These are phyloP conservation scores for Eimeria maxima DNA, from an alignment of 169 alveolate species.

Conservation along the genomic window DNA sequence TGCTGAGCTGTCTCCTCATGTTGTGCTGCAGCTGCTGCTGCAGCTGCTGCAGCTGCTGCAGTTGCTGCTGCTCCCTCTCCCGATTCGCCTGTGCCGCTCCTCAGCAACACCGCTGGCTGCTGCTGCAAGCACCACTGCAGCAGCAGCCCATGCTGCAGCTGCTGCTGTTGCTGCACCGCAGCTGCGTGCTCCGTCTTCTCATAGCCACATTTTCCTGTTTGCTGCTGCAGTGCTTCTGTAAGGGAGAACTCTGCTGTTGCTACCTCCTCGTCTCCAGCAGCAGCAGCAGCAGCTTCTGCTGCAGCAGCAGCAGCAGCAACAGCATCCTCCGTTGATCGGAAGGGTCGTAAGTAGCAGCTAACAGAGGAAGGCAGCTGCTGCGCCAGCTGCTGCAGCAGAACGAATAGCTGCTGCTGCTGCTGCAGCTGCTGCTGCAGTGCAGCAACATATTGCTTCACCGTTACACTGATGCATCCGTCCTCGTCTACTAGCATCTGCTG, in stretches of 20 bases:
- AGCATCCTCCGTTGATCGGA: not conserved
- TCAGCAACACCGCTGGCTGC: conserved; percentile 55
- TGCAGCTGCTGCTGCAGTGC: conserved; percentile 60
- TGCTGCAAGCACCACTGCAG: conserved; percentile 71
- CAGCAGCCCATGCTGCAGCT: conserved; percentile 63
- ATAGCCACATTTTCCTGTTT: not conserved
- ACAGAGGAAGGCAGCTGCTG: conserved; percentile 35
- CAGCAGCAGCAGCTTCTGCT: conserved; percentile 45
- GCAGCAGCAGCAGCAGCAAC: conserved; percentile 54
- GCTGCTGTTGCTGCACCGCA: conserved; percentile 56
- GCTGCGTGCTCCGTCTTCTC: not conserved
- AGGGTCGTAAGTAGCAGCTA: not conserved
- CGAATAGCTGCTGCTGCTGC: conserved; percentile 27
- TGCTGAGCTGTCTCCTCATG: conserved; percentile 16
- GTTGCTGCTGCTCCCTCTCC: conserved; percentile 59
- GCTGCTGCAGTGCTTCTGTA: conserved; percentile 41
- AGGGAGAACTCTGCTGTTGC: conserved; percentile 12
- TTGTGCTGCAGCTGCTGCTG: conserved; percentile 27
- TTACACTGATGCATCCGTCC: not conserved
- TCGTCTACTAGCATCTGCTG: not conserved
- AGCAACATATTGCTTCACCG: conserved; percentile 48
- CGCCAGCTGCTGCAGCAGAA: conserved; percentile 65
- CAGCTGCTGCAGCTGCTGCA: conserved; percentile 38
- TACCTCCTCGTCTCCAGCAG: conserved; percentile 26
- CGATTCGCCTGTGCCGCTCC: conserved; percentile 16